Conservation (phyloP, 768 basidiomycete species). For the Sutorius australiensis region DNA sequence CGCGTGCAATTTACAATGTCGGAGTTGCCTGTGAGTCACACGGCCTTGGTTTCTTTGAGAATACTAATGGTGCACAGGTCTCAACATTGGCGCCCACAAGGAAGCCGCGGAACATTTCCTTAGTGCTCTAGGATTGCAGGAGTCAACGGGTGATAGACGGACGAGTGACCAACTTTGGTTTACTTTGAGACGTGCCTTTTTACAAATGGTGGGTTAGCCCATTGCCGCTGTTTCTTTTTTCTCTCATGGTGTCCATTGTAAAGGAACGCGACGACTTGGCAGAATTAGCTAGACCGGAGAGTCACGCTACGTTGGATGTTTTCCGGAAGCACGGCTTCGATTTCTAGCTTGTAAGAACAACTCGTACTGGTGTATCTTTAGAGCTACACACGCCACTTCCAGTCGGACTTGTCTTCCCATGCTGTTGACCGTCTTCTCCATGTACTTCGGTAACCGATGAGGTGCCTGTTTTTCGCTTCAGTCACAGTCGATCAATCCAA, state of each 20-base stretch:
- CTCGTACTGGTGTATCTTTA: not conserved
- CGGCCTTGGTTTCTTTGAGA: not conserved
- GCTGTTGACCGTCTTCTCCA: too few species aligned
- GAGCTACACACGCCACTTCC: not conserved
- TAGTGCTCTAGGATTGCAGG: constrained; percentile 77
- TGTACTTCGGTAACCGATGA: too few species aligned
- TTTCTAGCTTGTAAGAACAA: constrained; percentile 47
- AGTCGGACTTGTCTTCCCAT: too few species aligned
- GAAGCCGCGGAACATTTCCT: constrained; percentile 97
- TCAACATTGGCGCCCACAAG: constrained; percentile 93
- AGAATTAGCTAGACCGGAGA: constrained; percentile 61
- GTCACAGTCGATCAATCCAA: not conserved
- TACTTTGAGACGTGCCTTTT: constrained; percentile 78
- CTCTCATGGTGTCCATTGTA: not conserved
- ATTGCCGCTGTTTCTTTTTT: not conserved
- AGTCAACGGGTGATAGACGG: constrained; percentile 56
- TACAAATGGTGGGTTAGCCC: constrained; percentile 59
- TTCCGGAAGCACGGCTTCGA: constrained; percentile 89
- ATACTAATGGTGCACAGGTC: constrained; percentile 46
- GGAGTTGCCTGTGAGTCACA: constrained; percentile 88
- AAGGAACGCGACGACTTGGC: constrained; percentile 83
- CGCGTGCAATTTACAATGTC: constrained; percentile 95
- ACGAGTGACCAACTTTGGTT: constrained; percentile 87
- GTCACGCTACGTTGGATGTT: constrained; percentile 57
- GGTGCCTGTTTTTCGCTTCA: not conserved